Conservation (phyloP, 768 basidiomycete species). For the Leccinum arenicola region DNA sequence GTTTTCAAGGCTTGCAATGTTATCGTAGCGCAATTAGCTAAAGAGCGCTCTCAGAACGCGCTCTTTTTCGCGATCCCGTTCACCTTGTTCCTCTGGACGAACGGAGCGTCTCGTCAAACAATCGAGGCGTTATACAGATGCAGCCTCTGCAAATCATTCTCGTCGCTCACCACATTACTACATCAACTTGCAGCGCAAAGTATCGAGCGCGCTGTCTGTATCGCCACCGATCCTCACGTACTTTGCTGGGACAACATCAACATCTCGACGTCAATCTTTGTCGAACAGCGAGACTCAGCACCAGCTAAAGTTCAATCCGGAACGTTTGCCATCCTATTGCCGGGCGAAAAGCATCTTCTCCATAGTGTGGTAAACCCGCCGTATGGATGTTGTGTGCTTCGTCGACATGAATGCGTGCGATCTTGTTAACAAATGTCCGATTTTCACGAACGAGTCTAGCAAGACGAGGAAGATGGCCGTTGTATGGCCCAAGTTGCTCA, state of each 20-base stretch:
- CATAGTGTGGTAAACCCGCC: too few relatives aligned
- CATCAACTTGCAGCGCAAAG: background rate
- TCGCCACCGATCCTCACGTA: background rate
- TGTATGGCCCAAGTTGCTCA: too few relatives aligned
- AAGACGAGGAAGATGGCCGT: too few relatives aligned
- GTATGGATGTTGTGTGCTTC: too few relatives aligned
- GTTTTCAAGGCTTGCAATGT: background rate
- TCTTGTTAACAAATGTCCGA: too few relatives aligned
- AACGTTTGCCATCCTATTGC: background rate
- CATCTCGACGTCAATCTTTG: conserved; percentile 28
- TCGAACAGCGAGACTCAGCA: conserved; percentile 16
- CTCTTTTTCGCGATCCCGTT: background rate
- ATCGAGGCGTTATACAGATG: background rate
- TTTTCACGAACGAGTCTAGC: too few relatives aligned
- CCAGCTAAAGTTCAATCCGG: background rate
- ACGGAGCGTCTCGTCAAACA: background rate
- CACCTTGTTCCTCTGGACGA: background rate
- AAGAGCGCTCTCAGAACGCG: background rate
- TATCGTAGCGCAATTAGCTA: background rate
- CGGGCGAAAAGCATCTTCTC: too few relatives aligned
- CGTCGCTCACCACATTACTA: background rate
- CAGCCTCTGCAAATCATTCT: background rate
- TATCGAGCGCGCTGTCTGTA: background rate
- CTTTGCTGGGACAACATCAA: conserved; percentile 30
- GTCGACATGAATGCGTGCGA: too few relatives aligned